Base-by-base conservation (phyloP, 768 basidiomycete species). In the Tylopilus cervinicoccineus region DNA sequence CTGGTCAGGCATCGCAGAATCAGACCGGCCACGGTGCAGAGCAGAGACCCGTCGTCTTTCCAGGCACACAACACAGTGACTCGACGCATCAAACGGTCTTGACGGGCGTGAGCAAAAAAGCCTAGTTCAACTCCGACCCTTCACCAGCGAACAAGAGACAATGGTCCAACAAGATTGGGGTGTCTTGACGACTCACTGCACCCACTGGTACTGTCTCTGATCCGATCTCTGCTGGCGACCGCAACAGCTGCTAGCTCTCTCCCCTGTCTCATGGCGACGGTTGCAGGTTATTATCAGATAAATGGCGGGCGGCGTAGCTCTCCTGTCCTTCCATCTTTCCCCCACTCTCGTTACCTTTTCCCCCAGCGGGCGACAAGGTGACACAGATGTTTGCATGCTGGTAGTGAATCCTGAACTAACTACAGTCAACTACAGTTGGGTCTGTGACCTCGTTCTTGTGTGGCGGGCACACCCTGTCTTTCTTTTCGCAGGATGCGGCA, bases 371-470 rank as follows among this genome's bases (percentile, higher is more conserved):
- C 26, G 40, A 11, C 27, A 26, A 59, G 58, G 58, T 61, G 37
- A 37, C 2, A 12, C 29, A 19, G 24, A 13, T 5, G 26, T 34
- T 40, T 24, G 10, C 5, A 24, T 9, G 2, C 28, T 7, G 11
- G 33, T 7, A 14, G 33, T 27, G 1, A 5, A 26, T 31, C 19
- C 23, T 12, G n/a, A 20, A 32, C 42, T 29, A 23, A 38, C 12
- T 13, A 38, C 14, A n/a, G n/a, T 34, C 19, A 1, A 38, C 43
- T 0, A 17, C 31, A 20, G 8, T 10, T 9, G 59, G 61, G 61
- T 64, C 56, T 33, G 62, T 43, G 56, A 64, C 62, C 59, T 53
- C 28, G 11, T 52, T 50, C 47, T 43, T 26, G 28, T 34, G 59
- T 58, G 52, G 44, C 53, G 31, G 60, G 60, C 38, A 62, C 53